phyloP scores from a whole-genome alignment of 192 early-diverging fungal genomes.

The Coemansia sp. region DNA sequence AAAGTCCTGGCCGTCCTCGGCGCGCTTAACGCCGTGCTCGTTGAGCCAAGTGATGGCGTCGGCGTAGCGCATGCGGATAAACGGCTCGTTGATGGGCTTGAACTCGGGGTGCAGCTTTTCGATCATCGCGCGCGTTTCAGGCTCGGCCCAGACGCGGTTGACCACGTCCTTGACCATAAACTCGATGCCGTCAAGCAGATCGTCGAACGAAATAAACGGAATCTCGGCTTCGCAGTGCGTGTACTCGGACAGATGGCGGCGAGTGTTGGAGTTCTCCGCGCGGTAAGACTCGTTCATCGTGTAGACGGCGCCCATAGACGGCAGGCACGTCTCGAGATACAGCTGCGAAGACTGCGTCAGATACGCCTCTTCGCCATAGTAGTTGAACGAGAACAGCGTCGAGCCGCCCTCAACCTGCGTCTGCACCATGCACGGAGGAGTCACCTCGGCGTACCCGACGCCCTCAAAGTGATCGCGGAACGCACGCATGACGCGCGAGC shows the following conservation, averaged over 20 bases:
- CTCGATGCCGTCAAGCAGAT: conserved; percentile 83
- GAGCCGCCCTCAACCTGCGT: conserved; percentile 98
- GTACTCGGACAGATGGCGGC: conserved; percentile 94
- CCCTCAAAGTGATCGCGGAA: conserved; percentile 95
- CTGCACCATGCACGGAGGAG: conserved; percentile 98
- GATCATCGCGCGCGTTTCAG: conserved; percentile 69
- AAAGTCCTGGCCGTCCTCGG: conserved; percentile 82
- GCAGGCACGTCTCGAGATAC: conserved; percentile 94
- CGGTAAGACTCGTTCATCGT: conserved; percentile 96
- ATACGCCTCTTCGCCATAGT: conserved; percentile 96
- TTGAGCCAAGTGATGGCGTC: conserved; percentile 96
- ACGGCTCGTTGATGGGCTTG: conserved; percentile 69
- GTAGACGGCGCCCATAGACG: conserved; percentile 94
- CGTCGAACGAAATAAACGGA: conserved; percentile 90
- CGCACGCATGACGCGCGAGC: conserved; percentile 79
- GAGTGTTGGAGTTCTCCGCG: conserved; percentile 95
- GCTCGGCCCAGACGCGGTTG: conserved; percentile 73
- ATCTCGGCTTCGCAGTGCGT: conserved; percentile 97
- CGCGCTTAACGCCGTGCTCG: conserved; percentile 83
- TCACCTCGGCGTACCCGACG: conserved; percentile 80
- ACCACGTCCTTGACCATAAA: conserved; percentile 84
- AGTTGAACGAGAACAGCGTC: conserved; percentile 92
- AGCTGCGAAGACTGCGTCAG: conserved; percentile 98
- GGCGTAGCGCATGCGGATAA: conserved; percentile 92
- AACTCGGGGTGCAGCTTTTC: conserved; percentile 92